phyloP scores from a whole-genome alignment of 1,284 basidiomycete genomes.

The Microbotryomycetes sp. region DNA sequence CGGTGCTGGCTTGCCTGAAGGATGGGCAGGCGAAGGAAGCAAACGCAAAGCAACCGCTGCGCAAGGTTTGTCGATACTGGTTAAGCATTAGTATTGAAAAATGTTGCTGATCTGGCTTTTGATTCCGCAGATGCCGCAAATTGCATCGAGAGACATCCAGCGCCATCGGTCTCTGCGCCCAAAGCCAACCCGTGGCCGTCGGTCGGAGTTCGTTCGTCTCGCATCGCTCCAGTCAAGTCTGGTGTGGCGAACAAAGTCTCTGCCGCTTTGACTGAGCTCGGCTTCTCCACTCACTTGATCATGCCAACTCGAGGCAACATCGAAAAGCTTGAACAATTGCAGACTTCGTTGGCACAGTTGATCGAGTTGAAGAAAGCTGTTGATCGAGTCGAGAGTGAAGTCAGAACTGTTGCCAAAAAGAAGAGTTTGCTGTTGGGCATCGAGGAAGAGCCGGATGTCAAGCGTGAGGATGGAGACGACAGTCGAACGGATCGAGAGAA shows the following conservation, averaged over 20 bases:
- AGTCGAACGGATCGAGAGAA: not conserved
- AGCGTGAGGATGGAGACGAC: not conserved
- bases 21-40: conserved; percentile 33
- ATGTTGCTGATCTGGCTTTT: conserved; percentile 34
- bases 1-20: conserved; percentile 29
- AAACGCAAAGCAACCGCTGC: conserved; percentile 31
- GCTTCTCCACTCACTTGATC: conserved; percentile 67
- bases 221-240: conserved; percentile 68
- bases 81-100: no score
- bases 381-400: conserved; percentile 77
- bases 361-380: conserved; percentile 82
- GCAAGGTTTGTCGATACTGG: conserved; percentile 20
- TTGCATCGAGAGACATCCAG: conserved; percentile 68
- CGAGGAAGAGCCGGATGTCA: not conserved
- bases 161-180: conserved; percentile 52
- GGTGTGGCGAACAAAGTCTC: conserved; percentile 63
- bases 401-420: conserved; percentile 60
- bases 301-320: conserved; percentile 84
- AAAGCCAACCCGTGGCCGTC: conserved; percentile 66
- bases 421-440: conserved; percentile 46
- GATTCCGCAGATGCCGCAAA: conserved; percentile 57
- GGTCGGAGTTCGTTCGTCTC: conserved; percentile 66
- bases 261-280: conserved; percentile 66
- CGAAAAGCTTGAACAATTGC: conserved; percentile 61
- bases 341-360: conserved; percentile 63